A percentile compares a stretch with the other conserved stretches of the same genome.
These are phyloP conservation scores for Thamnidium elegans DNA, from an alignment of 192 early-diverging fungal species.

Conservation along the genomic window DNA sequence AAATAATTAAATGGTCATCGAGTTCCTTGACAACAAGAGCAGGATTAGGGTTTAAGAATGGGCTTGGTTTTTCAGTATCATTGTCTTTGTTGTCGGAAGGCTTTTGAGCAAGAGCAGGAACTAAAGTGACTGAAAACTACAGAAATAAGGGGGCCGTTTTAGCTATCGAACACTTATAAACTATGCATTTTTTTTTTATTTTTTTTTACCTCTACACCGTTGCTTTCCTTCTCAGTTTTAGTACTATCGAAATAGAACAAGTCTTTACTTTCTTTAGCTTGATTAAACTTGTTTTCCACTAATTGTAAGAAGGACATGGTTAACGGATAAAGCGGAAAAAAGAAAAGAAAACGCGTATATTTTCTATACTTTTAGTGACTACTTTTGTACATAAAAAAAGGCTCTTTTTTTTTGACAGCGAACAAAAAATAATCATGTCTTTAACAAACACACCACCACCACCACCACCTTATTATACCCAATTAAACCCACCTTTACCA, in stretches of 20 bases:
- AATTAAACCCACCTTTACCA: slow-evolving; percentile 1
- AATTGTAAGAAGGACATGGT: slow-evolving; percentile 7
- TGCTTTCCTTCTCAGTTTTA: background rate
- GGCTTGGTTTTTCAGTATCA: slow-evolving; percentile 32
- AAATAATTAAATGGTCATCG: slow-evolving; percentile 40
- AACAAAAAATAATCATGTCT: too few relatives aligned
- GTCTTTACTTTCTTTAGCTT: slow-evolving; percentile 6
- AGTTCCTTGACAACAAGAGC: slow-evolving; percentile 44
- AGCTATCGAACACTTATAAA: background rate
- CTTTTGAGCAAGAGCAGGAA: slow-evolving; percentile 42
- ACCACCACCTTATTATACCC: slow-evolving; percentile 1
- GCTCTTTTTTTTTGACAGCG: too few relatives aligned
- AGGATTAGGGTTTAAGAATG: slow-evolving; percentile 49
- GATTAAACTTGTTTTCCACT: slow-evolving; percentile 6
- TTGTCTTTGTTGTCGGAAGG: slow-evolving; percentile 23
- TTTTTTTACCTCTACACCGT: slow-evolving; percentile 15
- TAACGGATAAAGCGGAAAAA: too few relatives aligned
- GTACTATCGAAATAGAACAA: slow-evolving; percentile 18
- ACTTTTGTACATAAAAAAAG: too few relatives aligned
- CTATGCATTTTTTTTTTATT: background rate
- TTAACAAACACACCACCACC: too few relatives aligned
- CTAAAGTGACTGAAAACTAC: slow-evolving; percentile 47
- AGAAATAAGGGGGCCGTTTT: background rate
- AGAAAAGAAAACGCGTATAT: too few relatives aligned
- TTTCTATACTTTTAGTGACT: too few relatives aligned